Base-by-base conservation (phyloP, 495 filamentous ascomycete genomes). In the Trichoderma parareesei region DNA sequence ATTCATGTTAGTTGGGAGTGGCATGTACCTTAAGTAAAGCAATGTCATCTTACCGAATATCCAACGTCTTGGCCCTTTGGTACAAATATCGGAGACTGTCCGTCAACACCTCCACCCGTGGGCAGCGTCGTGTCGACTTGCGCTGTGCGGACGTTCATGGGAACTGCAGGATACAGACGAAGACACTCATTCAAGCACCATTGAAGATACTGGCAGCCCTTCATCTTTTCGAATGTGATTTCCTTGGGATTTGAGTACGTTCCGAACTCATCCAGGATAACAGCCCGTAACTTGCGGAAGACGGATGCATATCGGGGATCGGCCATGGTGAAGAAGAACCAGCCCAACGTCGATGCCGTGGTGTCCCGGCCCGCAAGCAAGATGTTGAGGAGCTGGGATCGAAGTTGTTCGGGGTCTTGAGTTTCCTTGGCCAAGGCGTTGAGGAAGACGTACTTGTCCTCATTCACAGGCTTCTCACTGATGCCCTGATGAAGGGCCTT, bases 361-460 rank as follows among this genome's bases (percentile, higher is more conserved):
- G 81, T 79, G 63, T 85, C 81, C 3, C 85, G 80, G 2, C 82
- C 83, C 0, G 88, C 88, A 1, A 86, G 77, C 0, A 91, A 77
- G 55, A 90, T 79, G 63, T 88, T 86, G 59, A 90, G 76, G 65
- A 87, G 77, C 69, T 89, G 84, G 65, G 84, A 81, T 41, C 88
- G 76, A 27, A 91, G 75, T 37, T 84, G 77, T 35, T 80, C 77
- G 0, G 82, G 80, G 65, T 90, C 79, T 42, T 82, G 75, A 3
- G 82, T 89, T 20, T 81, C 75, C 37, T 80, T 81, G 6, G 80
- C 83, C 35, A 92, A 74, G 16, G 86, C 88, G 64, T 90, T 73
- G 0, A 90, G 77, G 57, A 91, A 85, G 65, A 88, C 79, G 66
- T 86, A 90, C 41, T 83, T 78, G 63, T 57, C 65, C 60, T 65